Percentiles rank a stretch among this genome's conserved stretches.
phyloP scores from a whole-genome alignment of 2,329 filamentous ascomycete species.

The Diplodia seriata region DNA sequence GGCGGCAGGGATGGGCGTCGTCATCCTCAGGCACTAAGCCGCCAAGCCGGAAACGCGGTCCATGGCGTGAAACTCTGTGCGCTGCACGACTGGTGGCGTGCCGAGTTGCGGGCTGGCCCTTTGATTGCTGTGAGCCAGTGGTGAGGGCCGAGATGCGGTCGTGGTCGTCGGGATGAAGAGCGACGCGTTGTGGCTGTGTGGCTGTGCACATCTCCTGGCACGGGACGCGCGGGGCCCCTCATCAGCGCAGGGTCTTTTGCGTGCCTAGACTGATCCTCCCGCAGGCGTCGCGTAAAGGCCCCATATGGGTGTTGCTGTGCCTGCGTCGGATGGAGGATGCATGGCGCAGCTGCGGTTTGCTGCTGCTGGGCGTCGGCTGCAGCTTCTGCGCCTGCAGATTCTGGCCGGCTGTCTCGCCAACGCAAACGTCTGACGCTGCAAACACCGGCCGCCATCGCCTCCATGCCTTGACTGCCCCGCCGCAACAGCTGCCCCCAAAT shows the following conservation, averaged over 20 bases:
- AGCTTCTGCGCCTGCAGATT: neutral
- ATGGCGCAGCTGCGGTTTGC: neutral
- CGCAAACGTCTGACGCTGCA: constrained; percentile 1
- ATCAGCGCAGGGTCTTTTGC: neutral
- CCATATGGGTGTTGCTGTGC: neutral
- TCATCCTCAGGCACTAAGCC: neutral
- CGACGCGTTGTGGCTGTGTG: constrained; percentile 4
- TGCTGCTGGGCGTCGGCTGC: constrained; percentile 2
- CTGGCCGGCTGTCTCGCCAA: neutral
- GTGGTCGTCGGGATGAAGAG: neutral
- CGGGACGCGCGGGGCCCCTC: neutral
- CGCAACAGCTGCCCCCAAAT: neutral
- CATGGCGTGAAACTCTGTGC: neutral
- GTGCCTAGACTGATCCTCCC: neutral
- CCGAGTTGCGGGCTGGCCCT: neutral
- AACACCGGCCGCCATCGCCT: neutral
- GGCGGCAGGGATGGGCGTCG: constrained; percentile 20
- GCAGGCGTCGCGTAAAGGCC: neutral
- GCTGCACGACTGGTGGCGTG: neutral
- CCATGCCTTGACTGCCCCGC: constrained; percentile 2
- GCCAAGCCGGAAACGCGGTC: constrained; percentile 20
- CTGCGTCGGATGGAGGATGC: neutral
- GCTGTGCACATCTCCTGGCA: neutral
- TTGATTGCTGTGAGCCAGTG: constrained; percentile 1
- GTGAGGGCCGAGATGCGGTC: neutral